Percentiles rank a stretch among this genome's conserved stretches.
phyloP scores from a whole-genome alignment of 2,329 filamentous ascomycete species.

The Trichoderma semiorbis region DNA sequence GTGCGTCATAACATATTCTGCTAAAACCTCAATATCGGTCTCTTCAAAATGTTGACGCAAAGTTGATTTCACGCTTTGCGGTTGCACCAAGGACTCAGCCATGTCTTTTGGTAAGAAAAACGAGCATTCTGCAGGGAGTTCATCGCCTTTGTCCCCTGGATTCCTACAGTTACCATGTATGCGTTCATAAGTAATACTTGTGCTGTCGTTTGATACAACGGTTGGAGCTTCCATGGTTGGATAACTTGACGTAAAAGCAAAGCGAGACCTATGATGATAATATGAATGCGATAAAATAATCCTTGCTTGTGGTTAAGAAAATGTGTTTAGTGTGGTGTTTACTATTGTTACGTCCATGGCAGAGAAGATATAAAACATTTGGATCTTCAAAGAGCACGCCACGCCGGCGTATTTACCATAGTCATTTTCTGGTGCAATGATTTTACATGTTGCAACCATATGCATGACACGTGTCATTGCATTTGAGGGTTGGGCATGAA shows the following conservation, averaged over 20 bases:
- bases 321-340: accelerated
- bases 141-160: too few relatives aligned
- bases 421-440: neutral
- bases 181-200: neutral
- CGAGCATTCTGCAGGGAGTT: too few relatives aligned
- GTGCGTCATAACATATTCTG: neutral
- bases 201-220: neutral
- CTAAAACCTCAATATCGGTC: neutral
- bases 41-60: neutral
- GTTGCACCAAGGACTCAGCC: neutral
- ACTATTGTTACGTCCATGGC: neutral
- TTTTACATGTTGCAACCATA: neutral
- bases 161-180: accelerated
- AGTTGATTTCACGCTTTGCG: neutral
- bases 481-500: neutral
- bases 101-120: neutral
- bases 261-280: neutral
- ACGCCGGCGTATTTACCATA: accelerated
- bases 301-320: neutral
- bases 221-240: neutral
- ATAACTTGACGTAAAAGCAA: accelerated
- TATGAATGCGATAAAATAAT: neutral
- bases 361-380: neutral
- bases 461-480: neutral
- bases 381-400: neutral